Conservation (phyloP, 345 rosid species). For the Brassica nigra region DNA sequence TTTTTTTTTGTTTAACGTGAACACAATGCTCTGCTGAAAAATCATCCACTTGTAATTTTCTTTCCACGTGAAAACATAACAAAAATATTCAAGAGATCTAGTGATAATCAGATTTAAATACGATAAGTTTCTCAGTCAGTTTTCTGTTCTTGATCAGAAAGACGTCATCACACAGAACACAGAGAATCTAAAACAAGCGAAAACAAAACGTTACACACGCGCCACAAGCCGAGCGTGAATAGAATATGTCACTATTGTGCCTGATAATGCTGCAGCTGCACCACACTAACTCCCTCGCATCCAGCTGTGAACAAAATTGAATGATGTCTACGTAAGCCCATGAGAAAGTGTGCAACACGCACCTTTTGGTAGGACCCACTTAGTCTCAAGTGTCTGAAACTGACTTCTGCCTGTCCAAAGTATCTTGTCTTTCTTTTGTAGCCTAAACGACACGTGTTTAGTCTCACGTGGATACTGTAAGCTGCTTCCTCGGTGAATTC, state of each 20-base stretch:
- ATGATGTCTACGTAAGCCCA: constrained; percentile 38
- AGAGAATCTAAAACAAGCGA: not conserved
- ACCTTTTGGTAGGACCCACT: constrained; percentile 15
- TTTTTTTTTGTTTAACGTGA: not conserved
- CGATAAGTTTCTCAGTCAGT: constrained; percentile 14
- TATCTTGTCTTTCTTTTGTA: constrained; percentile 8
- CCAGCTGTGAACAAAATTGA: constrained; percentile 34
- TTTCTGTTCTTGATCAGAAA: constrained; percentile 3
- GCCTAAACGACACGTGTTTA: constrained; percentile 28
- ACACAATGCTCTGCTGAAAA: constrained; percentile 13
- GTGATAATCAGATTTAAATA: constrained; percentile 3
- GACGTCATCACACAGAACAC: constrained; percentile 2
- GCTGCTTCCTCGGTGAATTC: constrained; percentile 39
- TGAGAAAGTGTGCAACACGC: constrained; percentile 27
- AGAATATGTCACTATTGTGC: not conserved
- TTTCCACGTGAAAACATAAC: not conserved
- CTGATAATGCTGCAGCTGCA: not conserved
- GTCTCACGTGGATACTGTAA: constrained; percentile 32
- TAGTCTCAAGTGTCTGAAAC: constrained; percentile 13
- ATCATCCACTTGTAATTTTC: constrained; percentile 2
- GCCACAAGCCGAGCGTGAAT: not conserved
- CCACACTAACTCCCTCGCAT: constrained; percentile 14
- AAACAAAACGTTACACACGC: not conserved
- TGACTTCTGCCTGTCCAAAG: constrained; percentile 26
- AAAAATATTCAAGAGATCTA: not conserved